Base-by-base conservation (phyloP, 2,329 filamentous ascomycete genomes). In the Aureobasidium sp. region DNA sequence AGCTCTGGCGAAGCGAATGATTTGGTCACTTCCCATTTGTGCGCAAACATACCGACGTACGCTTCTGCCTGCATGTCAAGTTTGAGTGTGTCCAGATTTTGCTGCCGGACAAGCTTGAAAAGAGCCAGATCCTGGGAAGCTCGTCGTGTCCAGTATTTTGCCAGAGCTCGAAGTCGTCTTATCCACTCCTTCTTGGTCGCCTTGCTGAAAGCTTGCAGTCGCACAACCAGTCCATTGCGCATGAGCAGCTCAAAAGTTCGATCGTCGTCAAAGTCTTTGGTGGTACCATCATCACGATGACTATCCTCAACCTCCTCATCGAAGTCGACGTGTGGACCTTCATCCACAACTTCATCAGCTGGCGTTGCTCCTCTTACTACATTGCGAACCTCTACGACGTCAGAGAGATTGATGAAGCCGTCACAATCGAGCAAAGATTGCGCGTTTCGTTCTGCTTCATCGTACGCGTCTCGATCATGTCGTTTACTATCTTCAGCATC, bases 41-140 rank as follows among this genome's bases (percentile, higher is more conserved):
- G 81, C 0, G 88, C 88, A 71, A 88, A 91, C 71, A 91, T 88
- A 13, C 89, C 90, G n/a, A 91, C 77, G 50, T 86, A 78, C 0
- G 90, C 88, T 75, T 92, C 90, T 69, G 86, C 82, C 69, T 89
- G 86, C 72, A 92, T 90, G 72, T 91, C 89, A 65, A 92, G 89
- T 58, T 87, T 85, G 59, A 92, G 80, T 8, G 83, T 78, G 48
- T 85, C 80, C 38, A 91, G 81, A 69, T 92, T 92, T 61, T 83
- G 82, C 61, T 82, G 79, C 25, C 89, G 84, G 6, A 88, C 84
- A 1, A 79, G 76, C 69, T 90, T 89, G 71, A 88, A 84, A 29
- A 88, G 83, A 15, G 80, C 78, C 67, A 88, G 84, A 71, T 92
- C 90, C 10, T 82, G 81, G 20, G 81, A 80, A 4, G 80, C 81